Evolutionary conservation across 805 yeast genomes (phyloP), one percentile per base, ranked within the genome.

Genomic region (Komagataella mondaviorum): DNA sequence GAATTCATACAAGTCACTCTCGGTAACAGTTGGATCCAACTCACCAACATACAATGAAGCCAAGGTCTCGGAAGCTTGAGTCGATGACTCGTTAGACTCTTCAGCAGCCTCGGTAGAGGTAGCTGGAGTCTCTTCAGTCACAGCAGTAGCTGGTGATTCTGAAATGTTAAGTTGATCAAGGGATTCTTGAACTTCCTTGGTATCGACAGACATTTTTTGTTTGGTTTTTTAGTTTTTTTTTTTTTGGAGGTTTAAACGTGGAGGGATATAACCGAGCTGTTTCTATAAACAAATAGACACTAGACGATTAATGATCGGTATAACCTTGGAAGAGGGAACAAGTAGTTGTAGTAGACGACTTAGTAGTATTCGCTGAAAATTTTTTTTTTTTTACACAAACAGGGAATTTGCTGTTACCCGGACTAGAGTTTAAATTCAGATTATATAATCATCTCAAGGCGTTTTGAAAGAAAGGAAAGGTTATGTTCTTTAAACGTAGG

Each of bases 21-120:
- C 99, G 61, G 88, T 86, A 61, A 93, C 96, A 48, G 85, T 69
- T 57, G 90, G 87, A 70, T 88, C 95, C 63, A 93, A 82, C 75
- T 93, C 99, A 66, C 99, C 98, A 66, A 93, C 98, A 73, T 93
- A 93, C 62, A 93, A 81, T 48, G 97, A 88, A 57, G 93, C 93
- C 55, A 85, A 74, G 55, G 78, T 70, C 63, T 78, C 83, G 51
- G 80, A 73, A 56, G 76, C 74, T 52, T 62, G 62, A 48, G 70
- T 65, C 51, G 70, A 63, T 51, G 62, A 54, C 53, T 63, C 66
- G 55, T 67, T 66, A 54, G 70, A 58, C 52, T 60, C 60, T 53
- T 63, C 69, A 20, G 68, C 57, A 20, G 65, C 63, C 60, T 56
- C 58, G 51, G 66, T 60, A 51, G 71, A 57, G 49, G 69, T 59